phyloP scores from a whole-genome alignment of 2,329 filamentous ascomycete genomes.

The Lecanoromycetidae sp. region DNA sequence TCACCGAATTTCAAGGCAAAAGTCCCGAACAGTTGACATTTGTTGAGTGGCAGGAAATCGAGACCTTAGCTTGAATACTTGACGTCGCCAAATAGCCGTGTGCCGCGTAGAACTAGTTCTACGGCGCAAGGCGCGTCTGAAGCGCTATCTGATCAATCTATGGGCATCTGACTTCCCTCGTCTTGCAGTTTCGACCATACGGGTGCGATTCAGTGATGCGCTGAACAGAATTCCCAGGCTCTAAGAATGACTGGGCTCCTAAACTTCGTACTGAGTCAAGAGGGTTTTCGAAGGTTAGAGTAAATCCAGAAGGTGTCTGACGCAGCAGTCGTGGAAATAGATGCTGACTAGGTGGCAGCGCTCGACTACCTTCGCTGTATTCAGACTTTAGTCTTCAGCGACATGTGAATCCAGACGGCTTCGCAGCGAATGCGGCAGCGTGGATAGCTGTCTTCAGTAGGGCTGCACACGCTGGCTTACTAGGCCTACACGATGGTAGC shows the following conservation, averaged over 20 bases:
- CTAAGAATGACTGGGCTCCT: constrained; percentile 37
- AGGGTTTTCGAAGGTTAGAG: constrained; percentile 47
- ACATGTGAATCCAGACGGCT: constrained; percentile 73
- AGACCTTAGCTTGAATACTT: too few species aligned
- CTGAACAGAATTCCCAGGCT: too few species aligned
- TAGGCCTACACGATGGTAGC: constrained; percentile 29
- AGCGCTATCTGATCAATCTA: too few species aligned
- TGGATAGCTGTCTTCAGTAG: constrained; percentile 66
- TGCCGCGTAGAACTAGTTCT: too few species aligned
- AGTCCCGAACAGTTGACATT: too few species aligned
- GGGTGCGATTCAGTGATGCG: too few species aligned
- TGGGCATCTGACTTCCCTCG: too few species aligned
- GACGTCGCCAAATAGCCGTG: too few species aligned
- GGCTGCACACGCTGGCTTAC: constrained; percentile 52
- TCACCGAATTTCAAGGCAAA: too few species aligned
- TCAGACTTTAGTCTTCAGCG: constrained; percentile 70
- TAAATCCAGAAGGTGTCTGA: neutral
- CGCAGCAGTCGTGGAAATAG: neutral
- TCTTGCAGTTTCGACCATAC: too few species aligned
- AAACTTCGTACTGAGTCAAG: constrained; percentile 50
- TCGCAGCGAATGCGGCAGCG: constrained; percentile 63
- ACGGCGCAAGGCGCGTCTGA: too few species aligned
- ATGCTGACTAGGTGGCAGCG: constrained; percentile 35
- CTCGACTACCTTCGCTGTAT: constrained; percentile 73
- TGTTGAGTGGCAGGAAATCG: too few species aligned